phyloP scores from a whole-genome alignment of 2,329 filamentous ascomycete genomes.

The Malbranchea cinnamomea region DNA sequence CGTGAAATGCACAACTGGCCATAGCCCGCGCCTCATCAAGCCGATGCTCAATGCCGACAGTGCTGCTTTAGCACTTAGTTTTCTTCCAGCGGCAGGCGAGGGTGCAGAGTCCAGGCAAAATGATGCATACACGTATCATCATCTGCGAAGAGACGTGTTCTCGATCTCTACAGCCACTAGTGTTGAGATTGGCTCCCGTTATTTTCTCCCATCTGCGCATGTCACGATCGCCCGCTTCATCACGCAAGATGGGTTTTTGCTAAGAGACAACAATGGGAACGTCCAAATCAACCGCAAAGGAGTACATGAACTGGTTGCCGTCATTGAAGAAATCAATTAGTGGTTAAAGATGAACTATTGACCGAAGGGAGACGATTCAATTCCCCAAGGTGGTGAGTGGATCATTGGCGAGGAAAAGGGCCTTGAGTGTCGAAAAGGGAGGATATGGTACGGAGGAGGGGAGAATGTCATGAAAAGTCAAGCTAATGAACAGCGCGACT shows the following conservation, averaged over 20 bases:
- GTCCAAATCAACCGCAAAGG: conserved; percentile 32
- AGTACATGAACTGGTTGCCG: conserved; percentile 49
- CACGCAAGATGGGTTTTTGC: conserved; percentile 41
- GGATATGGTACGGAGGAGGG: conserved; percentile 78
- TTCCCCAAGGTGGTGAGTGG: conserved; percentile 53
- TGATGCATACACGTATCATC: conserved; percentile 70
- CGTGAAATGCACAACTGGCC: conserved; percentile 48
- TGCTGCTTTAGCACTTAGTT: conserved; percentile 72
- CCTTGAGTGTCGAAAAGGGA: conserved; percentile 58
- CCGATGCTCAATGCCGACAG: conserved; percentile 74
- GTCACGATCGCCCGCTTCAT: conserved; percentile 77
- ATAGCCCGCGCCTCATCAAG: conserved; percentile 63
- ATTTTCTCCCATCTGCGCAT: conserved; percentile 80
- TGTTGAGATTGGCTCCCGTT: conserved; percentile 59
- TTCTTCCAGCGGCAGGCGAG: conserved; percentile 64
- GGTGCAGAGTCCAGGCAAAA: conserved; percentile 20
- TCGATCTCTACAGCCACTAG: conserved; percentile 45
- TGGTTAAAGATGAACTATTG: conserved; percentile 61
- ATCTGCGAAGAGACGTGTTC: conserved; percentile 69
- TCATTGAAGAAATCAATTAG: conserved; percentile 61
- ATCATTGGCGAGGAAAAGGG: conserved; percentile 74
- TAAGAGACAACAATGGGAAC: conserved; percentile 23
- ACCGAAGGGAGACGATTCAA: conserved; percentile 34
- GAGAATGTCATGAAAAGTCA: conserved; percentile 46
- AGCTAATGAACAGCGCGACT: conserved; percentile 24